Base-by-base conservation (phyloP, 73 alveolate genomes). In the Paraurostyla sp. region DNA sequence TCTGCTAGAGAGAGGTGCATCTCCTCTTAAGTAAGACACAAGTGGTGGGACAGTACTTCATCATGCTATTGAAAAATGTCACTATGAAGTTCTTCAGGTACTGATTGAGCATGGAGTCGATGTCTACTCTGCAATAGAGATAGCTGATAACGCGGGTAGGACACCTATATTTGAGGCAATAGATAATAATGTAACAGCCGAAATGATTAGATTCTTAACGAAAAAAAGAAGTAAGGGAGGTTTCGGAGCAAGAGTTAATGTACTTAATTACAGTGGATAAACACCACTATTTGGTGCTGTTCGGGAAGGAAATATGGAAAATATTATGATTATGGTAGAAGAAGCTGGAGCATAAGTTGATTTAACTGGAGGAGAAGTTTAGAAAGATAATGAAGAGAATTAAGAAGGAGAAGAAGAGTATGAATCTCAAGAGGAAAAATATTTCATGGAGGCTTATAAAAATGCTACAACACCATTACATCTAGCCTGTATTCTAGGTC, bases 81-180 rank as follows among this genome's bases (percentile, higher is more conserved):
- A 89, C 36, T 48, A 6, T 13, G 88, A 80, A 27, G 82, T 89
- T 27, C 43, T 80, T 36, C 42, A 89, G 45, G 56, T 65, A 0
- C 49, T 80, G 45, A 48, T 89, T 1, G 88, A 81, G 63, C 65
- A 49, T 65, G 80, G 83, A 1, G 80, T 46, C 0, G 95, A 82
- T 52, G 45, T 89, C n/a, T 49, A 32, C 36, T 75, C 69, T 7
- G 87, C 87, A n/a, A 50, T 75, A 4, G 95, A 89, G 22, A 63
- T 89, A 16, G 69, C 91, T 23, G 95, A 89, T 76, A 89, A 89
- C 50, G 95, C 89, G 23, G 95, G 95, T 23, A 3, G 95, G 40
- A 81, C 95, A 36, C 95, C 95, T 15, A 68, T 89, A 20, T 89
- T 89, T 54, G 95, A 89, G 51, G 95, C 95, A 0, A 82, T 89